Evolutionary conservation across 805 yeast species (phyloP), one percentile per base, ranked within the genome.

Genomic region (Yamadazyma scolyti): DNA sequence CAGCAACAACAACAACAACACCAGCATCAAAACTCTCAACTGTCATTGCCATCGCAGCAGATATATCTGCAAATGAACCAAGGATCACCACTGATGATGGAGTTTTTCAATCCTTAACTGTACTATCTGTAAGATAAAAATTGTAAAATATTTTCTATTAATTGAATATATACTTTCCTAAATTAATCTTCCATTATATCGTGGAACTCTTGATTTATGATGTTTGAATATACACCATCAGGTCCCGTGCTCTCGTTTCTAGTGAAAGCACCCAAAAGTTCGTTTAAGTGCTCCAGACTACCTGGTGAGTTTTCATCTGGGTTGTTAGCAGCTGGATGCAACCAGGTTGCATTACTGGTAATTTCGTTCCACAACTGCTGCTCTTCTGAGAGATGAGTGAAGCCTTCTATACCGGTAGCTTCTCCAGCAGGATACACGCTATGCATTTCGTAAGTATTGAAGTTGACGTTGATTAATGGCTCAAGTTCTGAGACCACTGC

Each of bases 271-370:
- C 23, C 25, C 9, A 36, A 22, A 4, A 41, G 12, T 7, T 38
- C 42, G 25, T 31, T 23, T 5, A 39, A 20, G 6, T 27, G 39
- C 5, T 27, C 36, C 5, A 5, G 20, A n/a, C 21, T 11, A 16
- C 8, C 9, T 6, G n/a, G 9, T 16, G 7, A 5, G 11, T 16
- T 11, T 9, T 11, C 23, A 27, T 17, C 17, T 19, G 24, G 21
- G 17, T 21, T 22, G 21, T 10, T 16, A 12, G 23, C 17, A 20
- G 28, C 25, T 16, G 39, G 53, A 40, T 61, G 63, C 34, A 83
- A 54, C 94, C 94, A 83, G 43, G 74, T 78, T 0, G 89, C 89
- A 46, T 82, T 86, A 46, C 73, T 74, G 0, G 88, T 77, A 33
- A 83, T 79, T 40, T 82, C 89, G 47, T 75, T 79, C 94, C 94